Evolutionary conservation across 768 basidiomycete species (phyloP).

Genomic region (Amanita phalloides): DNA sequence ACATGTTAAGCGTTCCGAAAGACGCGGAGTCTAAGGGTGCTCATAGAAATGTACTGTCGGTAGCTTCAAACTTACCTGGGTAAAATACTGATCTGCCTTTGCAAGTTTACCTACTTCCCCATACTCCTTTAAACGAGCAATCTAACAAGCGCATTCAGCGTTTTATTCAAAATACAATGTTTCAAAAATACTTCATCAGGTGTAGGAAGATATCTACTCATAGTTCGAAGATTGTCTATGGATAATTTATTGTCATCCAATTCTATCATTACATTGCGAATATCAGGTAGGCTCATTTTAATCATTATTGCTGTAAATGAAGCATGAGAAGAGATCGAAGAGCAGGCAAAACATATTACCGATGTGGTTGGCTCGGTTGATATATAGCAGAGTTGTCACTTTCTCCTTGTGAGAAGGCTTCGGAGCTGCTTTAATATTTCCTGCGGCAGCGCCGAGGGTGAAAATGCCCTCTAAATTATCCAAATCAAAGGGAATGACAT

Average conservation of each 20-base stretch:
- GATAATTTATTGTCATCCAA: conserved; percentile 60
- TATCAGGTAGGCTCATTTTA: conserved; percentile 50
- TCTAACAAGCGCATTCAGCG: conserved; percentile 22
- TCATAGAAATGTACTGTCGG: neutral
- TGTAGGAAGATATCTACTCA: conserved; percentile 69
- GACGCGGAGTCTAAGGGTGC: conserved; percentile 56
- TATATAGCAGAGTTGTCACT: conserved; percentile 65
- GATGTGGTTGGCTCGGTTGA: conserved; percentile 75
- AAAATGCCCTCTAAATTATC: no score
- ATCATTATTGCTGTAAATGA: conserved; percentile 68
- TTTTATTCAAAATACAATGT: no score
- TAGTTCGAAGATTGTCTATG: conserved; percentile 66
- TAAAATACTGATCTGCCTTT: conserved; percentile 78
- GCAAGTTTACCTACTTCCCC: conserved; percentile 65
- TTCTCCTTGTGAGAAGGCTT: conserved; percentile 50
- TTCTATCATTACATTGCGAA: conserved; percentile 61
- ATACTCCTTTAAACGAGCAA: conserved; percentile 55
- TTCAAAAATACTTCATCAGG: conserved; percentile 54
- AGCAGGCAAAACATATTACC: conserved; percentile 28
- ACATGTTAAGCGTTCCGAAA: conserved; percentile 62
- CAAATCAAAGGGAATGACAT: no score
- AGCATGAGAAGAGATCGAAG: conserved; percentile 5
- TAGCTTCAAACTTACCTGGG: conserved; percentile 35
- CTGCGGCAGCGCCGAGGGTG: no score
- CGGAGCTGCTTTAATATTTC: no score